These are phyloP conservation scores for Amanita brunnescens DNA, from an alignment of 768 basidiomycete species.

Conservation along the genomic window DNA sequence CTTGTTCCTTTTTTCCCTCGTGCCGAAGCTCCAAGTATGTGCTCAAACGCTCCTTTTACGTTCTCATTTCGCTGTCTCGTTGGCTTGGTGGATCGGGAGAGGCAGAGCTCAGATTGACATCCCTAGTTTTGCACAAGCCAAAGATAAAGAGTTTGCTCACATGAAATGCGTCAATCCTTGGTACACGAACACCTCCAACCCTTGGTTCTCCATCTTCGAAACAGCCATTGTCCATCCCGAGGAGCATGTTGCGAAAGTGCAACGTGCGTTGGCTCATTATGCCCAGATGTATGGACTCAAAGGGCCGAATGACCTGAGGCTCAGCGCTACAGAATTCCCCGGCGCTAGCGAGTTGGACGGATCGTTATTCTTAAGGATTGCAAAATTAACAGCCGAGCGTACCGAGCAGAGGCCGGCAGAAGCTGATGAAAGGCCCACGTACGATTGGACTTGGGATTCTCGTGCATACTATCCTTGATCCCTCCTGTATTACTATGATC, in stretches of 20 bases:
- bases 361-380: conserved; percentile 45
- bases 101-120: conserved; percentile 43
- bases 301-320: not conserved
- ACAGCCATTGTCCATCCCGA: conserved; percentile 45
- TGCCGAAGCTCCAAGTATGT: conserved; percentile 21
- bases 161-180: too few relatives aligned
- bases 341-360: conserved; percentile 47
- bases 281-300: conserved; percentile 36
- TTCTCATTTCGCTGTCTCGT: conserved; percentile 37
- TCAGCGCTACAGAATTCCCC: conserved; percentile 23
- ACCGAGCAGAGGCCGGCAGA: conserved; percentile 13
- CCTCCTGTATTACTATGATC: not conserved
- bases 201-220: conserved; percentile 49
- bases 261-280: conserved; percentile 46
- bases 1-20: conserved; percentile 39
- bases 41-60: conserved; percentile 41
- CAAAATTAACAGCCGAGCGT: conserved; percentile 36
- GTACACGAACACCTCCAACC: conserved; percentile 31
- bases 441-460: not conserved
- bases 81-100: conserved; percentile 43
- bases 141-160: conserved; percentile 3
- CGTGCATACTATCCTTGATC: not conserved
- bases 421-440: not conserved
- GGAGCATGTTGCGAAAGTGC: conserved; percentile 40
- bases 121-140: conserved; percentile 27